Evolutionary conservation across 1,139 yeast species (phyloP).

Genomic region (Candida tropicalis): DNA sequence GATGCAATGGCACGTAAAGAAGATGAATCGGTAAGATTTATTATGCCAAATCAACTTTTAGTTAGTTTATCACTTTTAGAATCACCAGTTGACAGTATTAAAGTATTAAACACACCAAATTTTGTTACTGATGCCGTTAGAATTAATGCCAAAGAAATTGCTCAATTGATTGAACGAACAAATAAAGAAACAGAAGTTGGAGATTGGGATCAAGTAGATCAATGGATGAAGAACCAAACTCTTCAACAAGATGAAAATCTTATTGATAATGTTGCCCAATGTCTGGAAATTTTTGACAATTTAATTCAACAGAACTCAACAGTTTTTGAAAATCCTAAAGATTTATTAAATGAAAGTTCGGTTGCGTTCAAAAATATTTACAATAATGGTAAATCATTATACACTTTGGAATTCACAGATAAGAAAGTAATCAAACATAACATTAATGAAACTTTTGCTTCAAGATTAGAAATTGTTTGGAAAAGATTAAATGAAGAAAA

Average conservation of each 20-base stretch:
- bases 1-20: conserved; percentile 69
- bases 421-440: conserved; percentile 21
- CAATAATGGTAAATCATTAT: conserved; percentile 9
- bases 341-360: conserved; percentile 20
- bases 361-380: conserved; percentile 17
- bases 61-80: conserved; percentile 58
- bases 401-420: conserved; percentile 24
- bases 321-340: conserved; percentile 7
- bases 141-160: conserved; percentile 56
- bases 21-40: conserved; percentile 83
- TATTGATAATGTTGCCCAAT: neutral
- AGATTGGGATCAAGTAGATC: conserved; percentile 36
- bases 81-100: conserved; percentile 59
- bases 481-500: conserved; percentile 23
- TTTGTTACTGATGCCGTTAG: conserved; percentile 60
- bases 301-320: neutral
- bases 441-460: conserved; percentile 17
- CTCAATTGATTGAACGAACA: conserved; percentile 51
- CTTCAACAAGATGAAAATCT: neutral
- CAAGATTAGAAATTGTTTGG: conserved; percentile 22
- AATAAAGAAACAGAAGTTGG: conserved; percentile 30
- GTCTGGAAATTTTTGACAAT: conserved; percentile 4
- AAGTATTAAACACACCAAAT: conserved; percentile 56
- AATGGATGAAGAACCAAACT: conserved; percentile 18
- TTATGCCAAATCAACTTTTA: conserved; percentile 82